Percentiles rank a stretch among this genome's conserved stretches.
phyloP scores from a whole-genome alignment of 768 basidiomycete genomes.

The Russula emetica region DNA sequence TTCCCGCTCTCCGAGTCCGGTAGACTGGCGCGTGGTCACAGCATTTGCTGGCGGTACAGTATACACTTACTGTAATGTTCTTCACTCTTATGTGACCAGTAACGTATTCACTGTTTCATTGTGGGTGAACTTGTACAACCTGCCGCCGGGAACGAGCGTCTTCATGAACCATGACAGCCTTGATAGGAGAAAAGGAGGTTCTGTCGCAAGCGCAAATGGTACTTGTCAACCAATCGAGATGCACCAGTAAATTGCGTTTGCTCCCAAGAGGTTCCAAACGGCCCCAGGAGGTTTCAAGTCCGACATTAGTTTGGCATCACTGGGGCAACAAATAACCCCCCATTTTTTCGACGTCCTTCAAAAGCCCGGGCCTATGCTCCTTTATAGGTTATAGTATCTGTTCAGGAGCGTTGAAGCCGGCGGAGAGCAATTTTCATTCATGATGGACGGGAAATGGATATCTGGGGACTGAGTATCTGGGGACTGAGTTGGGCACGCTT shows the following conservation, averaged over 20 bases:
- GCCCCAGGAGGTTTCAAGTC: constrained; percentile 3
- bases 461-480: no score
- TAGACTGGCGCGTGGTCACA: constrained; percentile 2
- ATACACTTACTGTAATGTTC: neutral
- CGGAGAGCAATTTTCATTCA: neutral
- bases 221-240: constrained; percentile 1
- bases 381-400: neutral
- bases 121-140: neutral
- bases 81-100: neutral
- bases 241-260: constrained; percentile 5
- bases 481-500: no score
- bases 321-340: neutral
- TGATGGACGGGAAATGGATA: neutral
- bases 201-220: neutral
- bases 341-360: neutral
- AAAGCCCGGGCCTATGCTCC: neutral
- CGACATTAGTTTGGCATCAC: constrained; percentile 13
- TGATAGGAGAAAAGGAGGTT: neutral
- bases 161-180: no score
- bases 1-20: constrained; percentile 3
- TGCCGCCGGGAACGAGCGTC: constrained; percentile 9
- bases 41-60: neutral
- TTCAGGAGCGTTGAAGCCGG: neutral
- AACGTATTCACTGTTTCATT: neutral
- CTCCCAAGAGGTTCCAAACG: neutral